A percentile compares a stretch with the other conserved stretches of the same genome.
These are phyloP conservation scores for Candida maltosa DNA, from an alignment of 805 yeast species.

Conservation along the genomic window DNA sequence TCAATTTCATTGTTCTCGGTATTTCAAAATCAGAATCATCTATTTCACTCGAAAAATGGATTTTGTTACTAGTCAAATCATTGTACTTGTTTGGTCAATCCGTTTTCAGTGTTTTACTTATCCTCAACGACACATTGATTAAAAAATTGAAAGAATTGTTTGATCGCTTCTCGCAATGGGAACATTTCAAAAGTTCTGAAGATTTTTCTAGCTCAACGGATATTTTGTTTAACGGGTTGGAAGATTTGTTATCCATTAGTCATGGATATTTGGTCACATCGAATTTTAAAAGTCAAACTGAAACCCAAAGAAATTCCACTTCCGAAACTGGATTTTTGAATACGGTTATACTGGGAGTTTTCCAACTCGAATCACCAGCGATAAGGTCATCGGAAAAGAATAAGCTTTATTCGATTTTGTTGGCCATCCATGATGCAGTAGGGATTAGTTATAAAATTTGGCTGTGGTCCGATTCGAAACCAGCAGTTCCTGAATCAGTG, in stretches of 20 bases:
- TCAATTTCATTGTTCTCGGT: conserved; percentile 49
- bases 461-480: conserved; percentile 58
- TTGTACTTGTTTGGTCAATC: conserved; percentile 49
- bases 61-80: conserved; percentile 48
- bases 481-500: conserved; percentile 8
- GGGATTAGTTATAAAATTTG: conserved; percentile 60
- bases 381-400: conserved; percentile 48
- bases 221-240: conserved; percentile 57
- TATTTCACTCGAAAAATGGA: conserved; percentile 44
- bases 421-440: conserved; percentile 61
- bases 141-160: conserved; percentile 34
- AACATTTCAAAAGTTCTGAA: conserved; percentile 11
- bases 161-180: conserved; percentile 16
- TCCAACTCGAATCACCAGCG: conserved; percentile 65
- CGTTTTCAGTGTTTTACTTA: conserved; percentile 53
- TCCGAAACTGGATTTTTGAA: conserved; percentile 54
- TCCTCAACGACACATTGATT: conserved; percentile 50
- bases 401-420: conserved; percentile 54
- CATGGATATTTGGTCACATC: conserved; percentile 51
- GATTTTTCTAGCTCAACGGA: conserved; percentile 43
- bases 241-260: conserved; percentile 57
- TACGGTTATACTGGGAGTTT: conserved; percentile 73
- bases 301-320: conserved; percentile 8
- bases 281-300: conserved; percentile 14
- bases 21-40: conserved; percentile 44